Percentiles rank a stretch among this genome's conserved stretches.
phyloP scores from a whole-genome alignment of 2,329 filamentous ascomycete species.

The Trichoderma breve region DNA sequence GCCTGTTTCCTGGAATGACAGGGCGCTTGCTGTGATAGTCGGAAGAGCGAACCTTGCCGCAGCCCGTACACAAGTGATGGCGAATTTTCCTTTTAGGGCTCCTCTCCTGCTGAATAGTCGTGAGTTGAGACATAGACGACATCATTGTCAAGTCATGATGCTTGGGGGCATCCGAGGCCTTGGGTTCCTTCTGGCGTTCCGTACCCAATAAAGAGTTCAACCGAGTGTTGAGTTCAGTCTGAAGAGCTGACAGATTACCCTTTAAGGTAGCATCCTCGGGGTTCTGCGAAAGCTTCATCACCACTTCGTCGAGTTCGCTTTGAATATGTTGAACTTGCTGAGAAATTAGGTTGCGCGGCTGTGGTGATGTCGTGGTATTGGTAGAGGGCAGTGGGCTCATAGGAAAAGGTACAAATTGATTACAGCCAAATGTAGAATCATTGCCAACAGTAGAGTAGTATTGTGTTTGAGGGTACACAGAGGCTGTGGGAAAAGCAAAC shows the following conservation, averaged over 20 bases:
- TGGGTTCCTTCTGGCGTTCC: not conserved
- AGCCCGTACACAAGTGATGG: constrained; percentile 38
- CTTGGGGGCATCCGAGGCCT: not conserved
- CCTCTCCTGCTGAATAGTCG: constrained; percentile 17
- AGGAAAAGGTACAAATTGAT: not conserved
- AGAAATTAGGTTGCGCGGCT: constrained; percentile 1
- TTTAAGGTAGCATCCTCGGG: constrained; percentile 28
- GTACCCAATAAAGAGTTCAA: constrained; percentile 26
- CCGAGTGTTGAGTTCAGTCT: constrained; percentile 31
- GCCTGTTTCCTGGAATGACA: constrained; percentile 24
- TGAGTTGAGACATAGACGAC: not conserved
- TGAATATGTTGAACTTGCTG: constrained; percentile 31
- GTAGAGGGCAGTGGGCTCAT: not conserved
- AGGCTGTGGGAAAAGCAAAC: constrained; percentile 17
- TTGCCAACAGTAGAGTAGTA: not conserved
- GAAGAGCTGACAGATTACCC: constrained; percentile 28
- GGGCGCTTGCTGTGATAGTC: constrained; percentile 38
- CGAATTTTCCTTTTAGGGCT: constrained; percentile 25
- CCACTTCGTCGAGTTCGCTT: constrained; percentile 28
- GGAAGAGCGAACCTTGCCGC: constrained; percentile 36
- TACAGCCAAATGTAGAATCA: not conserved
- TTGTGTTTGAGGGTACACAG: not conserved
- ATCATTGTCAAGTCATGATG: not conserved
- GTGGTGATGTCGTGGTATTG: not conserved
- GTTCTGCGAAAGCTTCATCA: constrained; percentile 26